Percentiles rank a stretch among this genome's conserved stretches.
phyloP scores from a whole-genome alignment of 345 rosid genomes.

The Corchorus olitorius region DNA sequence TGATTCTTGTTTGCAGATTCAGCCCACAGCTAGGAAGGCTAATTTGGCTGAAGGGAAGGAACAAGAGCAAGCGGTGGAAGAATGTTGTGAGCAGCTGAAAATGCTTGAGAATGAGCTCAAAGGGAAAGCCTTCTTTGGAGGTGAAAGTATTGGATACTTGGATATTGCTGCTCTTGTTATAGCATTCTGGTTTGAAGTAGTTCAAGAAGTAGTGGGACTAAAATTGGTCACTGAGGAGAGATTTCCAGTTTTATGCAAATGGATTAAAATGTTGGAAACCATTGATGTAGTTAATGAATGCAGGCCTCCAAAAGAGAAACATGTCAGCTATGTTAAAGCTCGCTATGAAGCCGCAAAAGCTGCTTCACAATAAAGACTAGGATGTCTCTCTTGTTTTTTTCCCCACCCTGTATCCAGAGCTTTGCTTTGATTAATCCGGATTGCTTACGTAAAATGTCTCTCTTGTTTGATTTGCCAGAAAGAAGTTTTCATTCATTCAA shows the following conservation, averaged over 20 bases:
- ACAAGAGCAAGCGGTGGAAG: background rate
- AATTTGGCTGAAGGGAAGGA: background rate
- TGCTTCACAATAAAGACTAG: background rate
- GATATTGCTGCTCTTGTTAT: slow-evolving; percentile 2
- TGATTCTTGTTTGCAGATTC: background rate
- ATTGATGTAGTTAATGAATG: background rate
- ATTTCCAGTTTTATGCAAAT: background rate
- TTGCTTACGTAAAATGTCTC: no score
- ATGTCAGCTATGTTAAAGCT: background rate
- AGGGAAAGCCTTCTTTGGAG: background rate
- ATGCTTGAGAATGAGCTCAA: background rate
- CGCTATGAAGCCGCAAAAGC: background rate
- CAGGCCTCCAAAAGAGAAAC: background rate
- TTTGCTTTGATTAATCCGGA: no score
- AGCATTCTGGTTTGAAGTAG: background rate
- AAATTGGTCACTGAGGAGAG: background rate
- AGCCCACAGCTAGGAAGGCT: background rate
- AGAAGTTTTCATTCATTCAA: no score
- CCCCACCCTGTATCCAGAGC: no score
- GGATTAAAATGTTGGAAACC: background rate
- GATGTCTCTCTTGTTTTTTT: background rate
- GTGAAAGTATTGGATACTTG: background rate
- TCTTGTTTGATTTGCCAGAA: no score
- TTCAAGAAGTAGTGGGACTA: background rate
- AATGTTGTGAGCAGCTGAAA: background rate